Percentiles rank a stretch among this genome's conserved stretches.
Conservation (phyloP, 2,329 filamentous ascomycete species). For the Pseudophaeomoniella oleicola region DNA sequence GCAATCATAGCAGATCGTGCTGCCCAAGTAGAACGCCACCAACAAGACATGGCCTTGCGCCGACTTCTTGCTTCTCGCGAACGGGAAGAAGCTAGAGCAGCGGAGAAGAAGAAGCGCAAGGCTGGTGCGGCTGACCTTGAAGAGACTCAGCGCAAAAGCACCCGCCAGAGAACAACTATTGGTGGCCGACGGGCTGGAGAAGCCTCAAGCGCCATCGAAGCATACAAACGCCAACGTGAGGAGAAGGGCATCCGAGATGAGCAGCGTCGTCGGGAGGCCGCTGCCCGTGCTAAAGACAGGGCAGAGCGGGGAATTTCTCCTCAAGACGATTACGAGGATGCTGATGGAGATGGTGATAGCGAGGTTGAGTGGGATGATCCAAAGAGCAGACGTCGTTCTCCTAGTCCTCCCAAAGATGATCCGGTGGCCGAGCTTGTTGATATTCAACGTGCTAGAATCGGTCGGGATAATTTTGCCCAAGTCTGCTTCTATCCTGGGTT, state of each 20-base stretch:
- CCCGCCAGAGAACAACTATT: constrained; percentile 54
- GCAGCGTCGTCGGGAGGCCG: constrained; percentile 26
- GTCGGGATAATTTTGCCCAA: constrained; percentile 72
- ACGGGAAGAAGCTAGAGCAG: constrained; percentile 39
- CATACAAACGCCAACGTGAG: constrained; percentile 46
- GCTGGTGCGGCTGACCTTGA: constrained; percentile 66
- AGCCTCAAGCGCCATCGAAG: constrained; percentile 59
- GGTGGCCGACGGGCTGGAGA: constrained; percentile 54
- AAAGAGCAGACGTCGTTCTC: constrained; percentile 34
- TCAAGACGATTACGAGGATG: constrained; percentile 42
- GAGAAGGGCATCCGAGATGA: constrained; percentile 38
- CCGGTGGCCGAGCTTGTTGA: constrained; percentile 63
- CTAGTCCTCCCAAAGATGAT: constrained; percentile 43
- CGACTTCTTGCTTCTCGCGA: constrained; percentile 58
- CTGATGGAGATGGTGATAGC: constrained; percentile 55
- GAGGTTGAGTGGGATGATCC: constrained; percentile 63
- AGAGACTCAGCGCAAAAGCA: constrained; percentile 59
- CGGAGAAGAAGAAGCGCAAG: constrained; percentile 53
- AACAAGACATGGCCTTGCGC: constrained; percentile 69
- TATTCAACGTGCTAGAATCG: constrained; percentile 69
- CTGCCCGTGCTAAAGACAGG: constrained; percentile 32
- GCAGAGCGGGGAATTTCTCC: constrained; percentile 46
- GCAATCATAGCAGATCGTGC: constrained; percentile 78
- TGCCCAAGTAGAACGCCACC: constrained; percentile 64
- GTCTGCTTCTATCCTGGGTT: constrained; percentile 92